Percentiles rank a stretch among this genome's conserved stretches.
phyloP scores from a whole-genome alignment of 2,329 filamentous ascomycete species.

The Harringtonia aguacate region DNA sequence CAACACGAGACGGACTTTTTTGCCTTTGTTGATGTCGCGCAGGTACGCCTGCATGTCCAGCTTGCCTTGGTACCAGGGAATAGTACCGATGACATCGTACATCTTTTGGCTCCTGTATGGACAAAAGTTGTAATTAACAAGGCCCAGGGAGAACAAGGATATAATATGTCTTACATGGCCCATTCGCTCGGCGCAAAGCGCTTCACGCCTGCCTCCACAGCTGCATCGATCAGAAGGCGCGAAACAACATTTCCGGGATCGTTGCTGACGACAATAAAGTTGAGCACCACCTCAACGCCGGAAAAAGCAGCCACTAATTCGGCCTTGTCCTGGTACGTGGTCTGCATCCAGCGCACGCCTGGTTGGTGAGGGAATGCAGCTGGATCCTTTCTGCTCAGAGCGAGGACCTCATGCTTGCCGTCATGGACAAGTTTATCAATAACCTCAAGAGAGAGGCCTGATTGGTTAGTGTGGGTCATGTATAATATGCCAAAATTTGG shows the following conservation, averaged over 20 bases:
- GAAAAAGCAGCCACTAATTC: slow-evolving; percentile 4
- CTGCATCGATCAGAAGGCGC: slow-evolving; percentile 41
- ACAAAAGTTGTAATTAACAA: too few species aligned
- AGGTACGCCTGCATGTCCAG: slow-evolving; percentile 38
- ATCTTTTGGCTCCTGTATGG: slow-evolving; percentile 8
- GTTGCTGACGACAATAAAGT: slow-evolving; percentile 5
- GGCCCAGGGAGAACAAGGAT: neutral
- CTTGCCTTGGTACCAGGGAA: slow-evolving; percentile 42
- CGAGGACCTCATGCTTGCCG: slow-evolving; percentile 4
- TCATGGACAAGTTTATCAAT: slow-evolving; percentile 3
- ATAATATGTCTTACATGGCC: slow-evolving; percentile 24
- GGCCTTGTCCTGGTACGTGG: slow-evolving; percentile 5
- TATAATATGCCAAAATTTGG: neutral
- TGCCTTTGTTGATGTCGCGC: slow-evolving; percentile 34
- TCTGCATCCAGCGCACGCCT: slow-evolving; percentile 3
- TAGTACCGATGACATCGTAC: slow-evolving; percentile 16
- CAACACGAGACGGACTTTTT: slow-evolving; percentile 20
- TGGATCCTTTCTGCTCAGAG: slow-evolving; percentile 3
- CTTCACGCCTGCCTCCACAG: slow-evolving; percentile 46
- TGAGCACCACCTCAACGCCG: slow-evolving; percentile 5
- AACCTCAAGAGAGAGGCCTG: slow-evolving; percentile 6
- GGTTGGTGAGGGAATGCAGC: slow-evolving; percentile 1
- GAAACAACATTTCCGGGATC: slow-evolving; percentile 2
- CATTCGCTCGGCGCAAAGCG: slow-evolving; percentile 54
- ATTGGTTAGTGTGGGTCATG: neutral